Evolutionary conservation across 192 early-diverging fungal species (phyloP).

Genomic region (Backusella morwellensis): DNA sequence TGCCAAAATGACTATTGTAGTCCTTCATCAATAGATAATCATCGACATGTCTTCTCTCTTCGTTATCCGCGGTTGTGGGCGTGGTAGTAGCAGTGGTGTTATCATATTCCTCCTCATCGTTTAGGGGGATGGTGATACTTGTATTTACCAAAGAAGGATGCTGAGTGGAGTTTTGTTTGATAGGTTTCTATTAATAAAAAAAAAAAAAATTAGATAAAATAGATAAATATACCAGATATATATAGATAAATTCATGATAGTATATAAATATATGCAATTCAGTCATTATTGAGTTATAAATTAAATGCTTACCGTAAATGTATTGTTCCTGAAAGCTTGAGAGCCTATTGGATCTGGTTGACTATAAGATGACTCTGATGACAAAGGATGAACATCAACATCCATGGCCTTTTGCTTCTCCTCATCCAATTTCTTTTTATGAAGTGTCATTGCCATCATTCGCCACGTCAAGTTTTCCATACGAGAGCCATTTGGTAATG

Average conservation of each 20-base stretch:
- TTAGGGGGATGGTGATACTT: conserved; percentile 25
- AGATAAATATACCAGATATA: background rate
- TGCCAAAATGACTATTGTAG: background rate
- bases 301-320: background rate
- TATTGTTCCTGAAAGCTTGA: conserved; percentile 10
- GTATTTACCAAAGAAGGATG: background rate
- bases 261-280: background rate
- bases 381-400: conserved; percentile 3
- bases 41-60: background rate
- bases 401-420: background rate
- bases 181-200: conserved; percentile 1
- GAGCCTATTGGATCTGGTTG: conserved; percentile 4
- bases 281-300: background rate
- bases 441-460: conserved; percentile 70
- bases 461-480: conserved; percentile 86
- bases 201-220: background rate
- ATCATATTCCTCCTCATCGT: conserved; percentile 12
- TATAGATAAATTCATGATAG: background rate
- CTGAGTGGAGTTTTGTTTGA: conserved; percentile 8
- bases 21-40: conserved; percentile 3
- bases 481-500: conserved; percentile 72
- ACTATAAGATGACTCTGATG: conserved; percentile 1
- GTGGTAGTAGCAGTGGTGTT: background rate
- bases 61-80: background rate
- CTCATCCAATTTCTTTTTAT: conserved; percentile 33